phyloP scores from a whole-genome alignment of 2,329 filamentous ascomycete genomes.

The Pestalotiopsis sp. region DNA sequence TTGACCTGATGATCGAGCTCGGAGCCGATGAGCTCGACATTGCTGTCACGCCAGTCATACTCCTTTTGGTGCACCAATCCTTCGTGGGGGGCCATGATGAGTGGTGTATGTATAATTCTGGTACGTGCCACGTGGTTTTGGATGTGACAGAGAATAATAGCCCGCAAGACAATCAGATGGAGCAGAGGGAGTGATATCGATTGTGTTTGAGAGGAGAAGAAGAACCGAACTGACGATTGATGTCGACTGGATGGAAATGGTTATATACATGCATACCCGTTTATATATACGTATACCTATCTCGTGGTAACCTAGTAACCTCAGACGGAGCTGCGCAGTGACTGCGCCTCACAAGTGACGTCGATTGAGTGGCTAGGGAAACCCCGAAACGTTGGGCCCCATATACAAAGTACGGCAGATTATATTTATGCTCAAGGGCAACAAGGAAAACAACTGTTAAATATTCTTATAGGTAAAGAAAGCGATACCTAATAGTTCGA shows the following conservation, averaged over 20 bases:
- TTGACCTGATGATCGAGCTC: slow-evolving; percentile 70
- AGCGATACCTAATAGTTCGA: too few relatives aligned
- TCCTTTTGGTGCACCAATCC: slow-evolving; percentile 64
- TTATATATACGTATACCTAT: neutral
- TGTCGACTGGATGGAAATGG: neutral
- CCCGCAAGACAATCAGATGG: neutral
- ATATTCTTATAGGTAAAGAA: too few relatives aligned
- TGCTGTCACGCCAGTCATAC: slow-evolving; percentile 70
- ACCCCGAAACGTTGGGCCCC: neutral
- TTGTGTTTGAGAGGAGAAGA: too few relatives aligned
- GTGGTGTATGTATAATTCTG: neutral
- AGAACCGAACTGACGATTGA: neutral
- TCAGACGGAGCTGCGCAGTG: neutral
- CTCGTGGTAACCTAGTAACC: neutral
- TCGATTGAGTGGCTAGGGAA: neutral
- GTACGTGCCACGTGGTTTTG: neutral
- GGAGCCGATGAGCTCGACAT: slow-evolving; percentile 65
- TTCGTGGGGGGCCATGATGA: slow-evolving; percentile 59
- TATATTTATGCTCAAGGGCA: too few relatives aligned
- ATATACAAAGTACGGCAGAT: neutral
- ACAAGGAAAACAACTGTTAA: too few relatives aligned
- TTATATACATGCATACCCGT: neutral
- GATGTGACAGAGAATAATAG: neutral
- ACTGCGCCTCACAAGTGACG: slow-evolving; percentile 5
- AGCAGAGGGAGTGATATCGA: neutral